phyloP scores from a whole-genome alignment of 2,329 filamentous ascomycete species.

The Orbilia quercus region DNA sequence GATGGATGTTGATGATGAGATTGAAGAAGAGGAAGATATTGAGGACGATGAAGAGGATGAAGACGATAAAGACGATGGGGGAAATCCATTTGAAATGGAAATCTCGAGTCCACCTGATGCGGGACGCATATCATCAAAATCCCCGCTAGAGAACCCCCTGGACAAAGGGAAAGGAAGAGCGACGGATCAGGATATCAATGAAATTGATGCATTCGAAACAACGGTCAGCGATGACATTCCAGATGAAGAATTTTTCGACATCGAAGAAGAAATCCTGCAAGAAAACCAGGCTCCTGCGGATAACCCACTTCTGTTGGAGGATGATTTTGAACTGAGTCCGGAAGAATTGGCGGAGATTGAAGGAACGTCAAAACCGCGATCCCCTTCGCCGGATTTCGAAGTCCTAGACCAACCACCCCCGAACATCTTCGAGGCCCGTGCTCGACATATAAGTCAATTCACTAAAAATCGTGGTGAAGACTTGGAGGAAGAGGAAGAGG shows the following conservation, averaged over 20 bases:
- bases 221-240: constrained; percentile 36
- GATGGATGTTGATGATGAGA: constrained; percentile 35
- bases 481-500: constrained; percentile 3
- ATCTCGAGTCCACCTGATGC: constrained; percentile 48
- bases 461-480: constrained; percentile 28
- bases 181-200: constrained; percentile 16
- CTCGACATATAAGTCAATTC: constrained; percentile 37
- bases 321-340: constrained; percentile 41
- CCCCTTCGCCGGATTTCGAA: constrained; percentile 41
- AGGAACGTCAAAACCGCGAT: constrained; percentile 9
- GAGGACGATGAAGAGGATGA: constrained; percentile 9
- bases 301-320: constrained; percentile 20
- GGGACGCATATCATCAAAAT: constrained; percentile 14
- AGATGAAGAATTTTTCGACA: constrained; percentile 42
- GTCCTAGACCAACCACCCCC: constrained; percentile 48
- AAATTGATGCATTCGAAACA: neutral
- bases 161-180: constrained; percentile 43
- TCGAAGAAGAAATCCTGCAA: constrained; percentile 28
- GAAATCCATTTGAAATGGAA: constrained; percentile 32
- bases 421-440: constrained; percentile 45
- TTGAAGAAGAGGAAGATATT: constrained; percentile 1
- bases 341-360: constrained; percentile 40
- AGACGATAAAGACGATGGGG: constrained; percentile 10
- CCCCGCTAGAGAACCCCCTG: constrained; percentile 14
- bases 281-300: constrained; percentile 8